A percentile compares a stretch with the other conserved stretches of the same genome.
These are phyloP conservation scores for Bothriochloa decipiens DNA, from an alignment of 176 grass and related monocot genomes.

Conservation along the genomic window DNA sequence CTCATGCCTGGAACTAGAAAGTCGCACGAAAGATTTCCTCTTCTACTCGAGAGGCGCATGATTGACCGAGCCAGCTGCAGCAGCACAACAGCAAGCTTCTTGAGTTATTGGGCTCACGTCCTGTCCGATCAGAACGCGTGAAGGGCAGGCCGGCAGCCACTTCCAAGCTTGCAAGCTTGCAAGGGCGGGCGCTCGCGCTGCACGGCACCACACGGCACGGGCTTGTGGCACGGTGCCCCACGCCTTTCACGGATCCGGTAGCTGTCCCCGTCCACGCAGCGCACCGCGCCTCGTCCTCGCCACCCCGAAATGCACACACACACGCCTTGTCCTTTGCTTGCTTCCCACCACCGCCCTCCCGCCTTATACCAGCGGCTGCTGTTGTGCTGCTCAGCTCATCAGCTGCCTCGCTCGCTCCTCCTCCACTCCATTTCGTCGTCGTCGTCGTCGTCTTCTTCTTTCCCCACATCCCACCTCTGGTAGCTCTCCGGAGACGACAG, in stretches of 20 bases:
- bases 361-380: background rate
- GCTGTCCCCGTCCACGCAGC: conserved; percentile 48
- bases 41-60: conserved; percentile 18
- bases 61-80: conserved; percentile 4
- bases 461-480: background rate
- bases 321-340: background rate
- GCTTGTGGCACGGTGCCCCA: conserved; percentile 41
- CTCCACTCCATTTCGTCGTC: background rate
- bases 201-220: background rate
- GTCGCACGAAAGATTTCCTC: conserved; percentile 38
- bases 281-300: conserved; percentile 29
- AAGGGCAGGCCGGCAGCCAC: background rate
- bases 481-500: background rate
- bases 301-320: conserved; percentile 44
- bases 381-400: background rate
- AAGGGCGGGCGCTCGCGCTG: background rate
- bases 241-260: conserved; percentile 79
- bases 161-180: background rate
- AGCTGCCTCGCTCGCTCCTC: background rate
- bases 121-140: background rate
- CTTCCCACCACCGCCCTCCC: background rate
- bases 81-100: no score
- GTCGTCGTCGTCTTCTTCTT: background rate
- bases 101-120: no score
- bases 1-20: conserved; percentile 47